These are phyloP conservation scores for Fusarium verticillioides DNA, from an alignment of 2,329 filamentous ascomycete genomes.

Conservation along the genomic window DNA sequence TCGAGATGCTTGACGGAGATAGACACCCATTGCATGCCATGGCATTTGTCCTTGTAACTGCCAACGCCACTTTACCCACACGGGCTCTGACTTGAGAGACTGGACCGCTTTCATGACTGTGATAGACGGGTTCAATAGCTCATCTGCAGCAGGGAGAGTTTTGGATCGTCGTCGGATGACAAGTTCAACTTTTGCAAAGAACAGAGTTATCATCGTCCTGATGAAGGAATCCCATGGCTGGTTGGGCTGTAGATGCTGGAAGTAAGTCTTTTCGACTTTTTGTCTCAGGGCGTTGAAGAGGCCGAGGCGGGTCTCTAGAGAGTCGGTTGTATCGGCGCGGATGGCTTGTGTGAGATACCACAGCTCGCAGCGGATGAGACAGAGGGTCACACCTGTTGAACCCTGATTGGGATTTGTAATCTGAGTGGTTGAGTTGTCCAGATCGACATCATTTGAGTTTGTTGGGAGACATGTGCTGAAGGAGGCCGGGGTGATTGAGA, in stretches of 20 bases:
- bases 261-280: slow-evolving; percentile 20
- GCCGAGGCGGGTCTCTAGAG: slow-evolving; percentile 12
- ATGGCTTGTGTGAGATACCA: slow-evolving; percentile 41
- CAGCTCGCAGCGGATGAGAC: slow-evolving; percentile 43
- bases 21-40: slow-evolving; percentile 43
- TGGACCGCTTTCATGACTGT: slow-evolving; percentile 37
- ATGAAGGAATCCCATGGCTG: slow-evolving; percentile 30
- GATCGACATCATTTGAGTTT: slow-evolving; percentile 54
- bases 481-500: slow-evolving; percentile 30
- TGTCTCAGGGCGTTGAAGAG: slow-evolving; percentile 17
- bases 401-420: neutral
- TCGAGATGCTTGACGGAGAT: slow-evolving; percentile 37
- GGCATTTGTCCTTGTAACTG: slow-evolving; percentile 45
- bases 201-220: slow-evolving; percentile 37
- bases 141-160: neutral
- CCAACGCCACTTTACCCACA: slow-evolving; percentile 46
- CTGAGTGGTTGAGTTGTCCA: neutral
- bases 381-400: slow-evolving; percentile 26
- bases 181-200: slow-evolving; percentile 45
- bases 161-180: slow-evolving; percentile 27
- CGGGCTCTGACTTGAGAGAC: slow-evolving; percentile 32
- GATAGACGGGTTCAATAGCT: slow-evolving; percentile 16
- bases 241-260: slow-evolving; percentile 12
- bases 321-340: slow-evolving; percentile 7
- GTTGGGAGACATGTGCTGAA: slow-evolving; percentile 57